Percentiles rank a stretch among this genome's conserved stretches.
Conservation (phyloP, 345 rosid species). For the Reutealis trisperma region DNA sequence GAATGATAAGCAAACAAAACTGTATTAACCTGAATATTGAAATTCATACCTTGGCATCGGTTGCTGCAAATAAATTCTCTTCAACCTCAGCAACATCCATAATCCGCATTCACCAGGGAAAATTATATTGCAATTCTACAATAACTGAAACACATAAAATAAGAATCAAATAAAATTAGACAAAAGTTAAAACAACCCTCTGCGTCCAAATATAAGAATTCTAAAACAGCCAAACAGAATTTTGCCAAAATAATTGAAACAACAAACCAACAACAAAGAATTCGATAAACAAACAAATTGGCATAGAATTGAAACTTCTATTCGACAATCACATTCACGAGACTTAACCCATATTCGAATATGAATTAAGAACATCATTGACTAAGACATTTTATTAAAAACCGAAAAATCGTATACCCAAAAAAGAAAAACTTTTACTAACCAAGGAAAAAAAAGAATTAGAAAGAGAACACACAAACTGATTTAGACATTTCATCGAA, state of each 20-base stretch:
- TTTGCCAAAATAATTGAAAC: slow-evolving; percentile 5
- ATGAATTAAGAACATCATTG: slow-evolving; percentile 6
- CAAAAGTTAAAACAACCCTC: neutral
- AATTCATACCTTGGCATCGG: slow-evolving; percentile 89
- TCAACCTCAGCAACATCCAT: slow-evolving; percentile 92
- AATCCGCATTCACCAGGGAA: slow-evolving; percentile 37
- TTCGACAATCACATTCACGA: neutral
- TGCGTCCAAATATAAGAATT: neutral
- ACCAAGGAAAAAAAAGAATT: neutral
- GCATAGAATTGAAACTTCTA: neutral
- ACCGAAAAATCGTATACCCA: slow-evolving; percentile 15
- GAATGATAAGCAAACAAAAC: neutral
- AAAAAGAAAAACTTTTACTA: neutral
- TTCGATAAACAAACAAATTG: neutral
- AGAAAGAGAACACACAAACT: neutral
- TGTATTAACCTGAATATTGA: neutral
- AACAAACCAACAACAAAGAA: neutral
- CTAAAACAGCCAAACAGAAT: neutral
- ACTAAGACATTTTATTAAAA: slow-evolving; percentile 48
- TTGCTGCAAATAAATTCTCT: slow-evolving; percentile 84
- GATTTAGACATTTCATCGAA: slow-evolving; percentile 32
- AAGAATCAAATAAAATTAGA: slow-evolving; percentile 22
- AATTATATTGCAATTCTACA: slow-evolving; percentile 37
- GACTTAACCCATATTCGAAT: neutral
- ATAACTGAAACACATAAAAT: slow-evolving; percentile 37